Percentiles rank a stretch among this genome's conserved stretches.
These are phyloP conservation scores for Wallacemonas sp. DNA, from an alignment of 208 protist genomes.

Conservation along the genomic window DNA sequence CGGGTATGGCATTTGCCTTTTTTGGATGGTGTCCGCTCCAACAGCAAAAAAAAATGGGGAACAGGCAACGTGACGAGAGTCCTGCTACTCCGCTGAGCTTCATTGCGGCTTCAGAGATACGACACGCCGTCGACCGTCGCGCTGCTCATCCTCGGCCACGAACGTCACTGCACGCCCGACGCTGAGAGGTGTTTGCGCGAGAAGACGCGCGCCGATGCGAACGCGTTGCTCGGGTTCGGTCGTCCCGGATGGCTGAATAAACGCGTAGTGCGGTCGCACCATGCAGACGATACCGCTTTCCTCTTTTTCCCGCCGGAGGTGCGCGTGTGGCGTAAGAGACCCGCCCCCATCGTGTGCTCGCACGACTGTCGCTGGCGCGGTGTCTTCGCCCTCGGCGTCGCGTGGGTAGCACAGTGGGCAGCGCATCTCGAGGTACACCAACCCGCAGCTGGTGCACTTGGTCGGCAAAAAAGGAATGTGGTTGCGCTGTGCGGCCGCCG, in stretches of 20 bases:
- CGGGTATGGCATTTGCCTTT: too few relatives aligned
- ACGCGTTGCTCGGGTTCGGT: slow-evolving; percentile 42
- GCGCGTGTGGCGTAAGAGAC: too few relatives aligned
- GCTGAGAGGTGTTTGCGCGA: not conserved
- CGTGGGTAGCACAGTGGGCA: slow-evolving; percentile 58
- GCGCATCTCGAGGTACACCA: slow-evolving; percentile 66
- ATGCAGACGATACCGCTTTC: slow-evolving; percentile 51
- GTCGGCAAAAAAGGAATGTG: slow-evolving; percentile 62
- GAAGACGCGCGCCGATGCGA: slow-evolving; percentile 23
- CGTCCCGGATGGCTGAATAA: slow-evolving; percentile 59
- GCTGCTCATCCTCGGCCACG: not conserved
- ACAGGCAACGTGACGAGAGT: too few relatives aligned
- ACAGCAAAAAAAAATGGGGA: too few relatives aligned
- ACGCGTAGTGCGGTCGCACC: slow-evolving; percentile 45
- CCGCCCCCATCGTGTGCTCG: too few relatives aligned
- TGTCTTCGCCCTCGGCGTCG: not conserved
- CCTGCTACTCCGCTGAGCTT: too few relatives aligned
- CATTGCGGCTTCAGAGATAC: slow-evolving; percentile 18
- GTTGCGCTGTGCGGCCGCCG: slow-evolving; percentile 3
- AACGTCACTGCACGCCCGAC: not conserved
- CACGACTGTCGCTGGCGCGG: not conserved
- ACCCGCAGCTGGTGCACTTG: slow-evolving; percentile 54
- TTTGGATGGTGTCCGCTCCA: too few relatives aligned
- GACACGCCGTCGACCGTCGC: not conserved
- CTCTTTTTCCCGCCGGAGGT: too few relatives aligned